Conservation (phyloP, 768 basidiomycete species). For the Tubosaeta sp. region DNA sequence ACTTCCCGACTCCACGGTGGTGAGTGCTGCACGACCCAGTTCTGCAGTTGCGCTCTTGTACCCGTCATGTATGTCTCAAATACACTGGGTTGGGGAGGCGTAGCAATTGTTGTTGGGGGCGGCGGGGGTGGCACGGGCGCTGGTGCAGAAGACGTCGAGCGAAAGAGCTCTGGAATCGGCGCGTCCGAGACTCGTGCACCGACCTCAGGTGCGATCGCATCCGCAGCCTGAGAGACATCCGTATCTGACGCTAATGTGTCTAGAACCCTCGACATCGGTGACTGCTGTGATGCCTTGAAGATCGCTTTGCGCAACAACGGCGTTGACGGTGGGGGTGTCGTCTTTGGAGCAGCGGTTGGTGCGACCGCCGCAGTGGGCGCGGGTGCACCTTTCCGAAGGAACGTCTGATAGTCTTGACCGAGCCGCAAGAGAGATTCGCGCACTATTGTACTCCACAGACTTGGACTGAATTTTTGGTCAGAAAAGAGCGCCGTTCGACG, state of each 20-base stretch:
- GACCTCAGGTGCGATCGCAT: conserved; percentile 39
- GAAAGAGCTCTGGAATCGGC: conserved; percentile 49
- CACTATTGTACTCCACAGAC: conserved; percentile 57
- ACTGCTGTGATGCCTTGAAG: conserved; percentile 38
- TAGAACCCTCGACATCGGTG: conserved; percentile 51
- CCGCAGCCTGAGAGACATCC: conserved; percentile 47
- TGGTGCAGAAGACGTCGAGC: conserved; percentile 30
- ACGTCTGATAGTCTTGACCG: conserved; percentile 64
- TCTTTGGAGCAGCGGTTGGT: conserved; percentile 27
- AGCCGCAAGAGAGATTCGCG: conserved; percentile 58
- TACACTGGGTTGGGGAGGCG: not conserved
- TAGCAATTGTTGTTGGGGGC: not conserved
- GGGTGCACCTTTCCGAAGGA: conserved; percentile 53
- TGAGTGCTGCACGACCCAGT: conserved; percentile 17
- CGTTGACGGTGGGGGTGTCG: conserved; percentile 28
- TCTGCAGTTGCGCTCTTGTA: conserved; percentile 5
- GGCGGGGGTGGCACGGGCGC: conserved; percentile 12
- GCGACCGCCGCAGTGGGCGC: conserved; percentile 15
- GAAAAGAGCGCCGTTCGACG: conserved; percentile 57
- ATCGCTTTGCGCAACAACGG: conserved; percentile 39
- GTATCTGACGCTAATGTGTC: conserved; percentile 60
- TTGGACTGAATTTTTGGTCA: conserved; percentile 63
- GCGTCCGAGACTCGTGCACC: conserved; percentile 15
- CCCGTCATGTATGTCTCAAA: not conserved
- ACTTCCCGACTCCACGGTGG: conserved; percentile 32